Percentiles rank a stretch among this genome's conserved stretches.
Conservation (phyloP, 1,284 basidiomycete genomes). For the Fomitopsis betulina region DNA sequence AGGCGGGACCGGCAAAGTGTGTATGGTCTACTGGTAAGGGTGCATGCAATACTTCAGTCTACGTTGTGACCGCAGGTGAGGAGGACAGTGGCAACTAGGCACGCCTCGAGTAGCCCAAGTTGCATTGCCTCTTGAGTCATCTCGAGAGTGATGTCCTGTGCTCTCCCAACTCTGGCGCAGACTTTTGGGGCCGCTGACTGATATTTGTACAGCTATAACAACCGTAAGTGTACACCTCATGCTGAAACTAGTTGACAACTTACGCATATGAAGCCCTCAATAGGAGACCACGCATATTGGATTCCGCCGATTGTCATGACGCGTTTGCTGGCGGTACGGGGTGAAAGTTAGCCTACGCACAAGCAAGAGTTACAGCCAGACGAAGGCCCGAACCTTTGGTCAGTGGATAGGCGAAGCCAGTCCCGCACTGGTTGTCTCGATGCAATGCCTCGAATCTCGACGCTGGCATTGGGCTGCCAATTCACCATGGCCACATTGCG, state of each 20-base stretch:
- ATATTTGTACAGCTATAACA: slow-evolving; percentile 25
- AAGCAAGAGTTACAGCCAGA: not conserved
- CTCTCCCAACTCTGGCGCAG: slow-evolving; percentile 27
- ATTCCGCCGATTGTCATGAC: slow-evolving; percentile 37
- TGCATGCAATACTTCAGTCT: slow-evolving; percentile 18
- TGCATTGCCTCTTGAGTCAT: slow-evolving; percentile 29
- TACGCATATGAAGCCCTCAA: slow-evolving; percentile 37
- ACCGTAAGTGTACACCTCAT: not conserved
- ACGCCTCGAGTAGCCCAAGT: slow-evolving; percentile 28
- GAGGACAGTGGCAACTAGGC: slow-evolving; percentile 31
- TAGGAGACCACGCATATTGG: slow-evolving; percentile 39
- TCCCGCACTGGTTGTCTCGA: slow-evolving; percentile 42
- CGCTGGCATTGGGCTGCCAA: slow-evolving; percentile 48
- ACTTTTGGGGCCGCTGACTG: slow-evolving; percentile 24
- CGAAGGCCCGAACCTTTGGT: slow-evolving; percentile 41
- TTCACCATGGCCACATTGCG: slow-evolving; percentile 51
- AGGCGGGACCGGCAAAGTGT: not conserved
- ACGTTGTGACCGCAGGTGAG: slow-evolving; percentile 32
- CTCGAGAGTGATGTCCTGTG: slow-evolving; percentile 24
- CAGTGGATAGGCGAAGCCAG: slow-evolving; percentile 51
- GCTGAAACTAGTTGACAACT: slow-evolving; percentile 16
- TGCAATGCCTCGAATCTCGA: slow-evolving; percentile 51
- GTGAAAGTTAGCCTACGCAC: not conserved
- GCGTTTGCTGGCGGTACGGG: slow-evolving; percentile 29
- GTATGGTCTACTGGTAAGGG: not conserved